These are phyloP conservation scores for Backusella morwellensis DNA, from an alignment of 192 early-diverging fungal genomes.

Conservation along the genomic window DNA sequence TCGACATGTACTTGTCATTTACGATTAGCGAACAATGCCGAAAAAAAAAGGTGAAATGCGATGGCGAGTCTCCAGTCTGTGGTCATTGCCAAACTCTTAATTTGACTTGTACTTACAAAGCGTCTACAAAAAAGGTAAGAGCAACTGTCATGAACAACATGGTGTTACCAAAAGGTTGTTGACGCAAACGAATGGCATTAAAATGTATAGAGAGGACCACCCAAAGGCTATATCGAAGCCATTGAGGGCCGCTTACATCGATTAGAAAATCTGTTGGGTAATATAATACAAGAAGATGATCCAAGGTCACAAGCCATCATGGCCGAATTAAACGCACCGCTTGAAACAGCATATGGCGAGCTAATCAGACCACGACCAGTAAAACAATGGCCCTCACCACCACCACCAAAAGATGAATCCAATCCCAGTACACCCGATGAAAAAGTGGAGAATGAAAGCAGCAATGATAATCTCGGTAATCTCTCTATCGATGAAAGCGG, in stretches of 20 bases:
- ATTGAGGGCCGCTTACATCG: conserved; percentile 73
- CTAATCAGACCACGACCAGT: conserved; percentile 22
- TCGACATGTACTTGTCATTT: neutral
- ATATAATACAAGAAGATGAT: conserved; percentile 54
- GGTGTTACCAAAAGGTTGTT: neutral
- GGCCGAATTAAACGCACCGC: conserved; percentile 36
- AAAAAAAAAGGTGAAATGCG: conserved; percentile 82
- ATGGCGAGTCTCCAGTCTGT: conserved; percentile 65
- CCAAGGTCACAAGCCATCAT: conserved; percentile 36
- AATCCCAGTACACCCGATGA: neutral
- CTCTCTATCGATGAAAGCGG: conserved; percentile 70
- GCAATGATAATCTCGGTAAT: conserved; percentile 58
- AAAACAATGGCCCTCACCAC: neutral
- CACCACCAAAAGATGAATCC: neutral
- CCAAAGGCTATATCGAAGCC: conserved; percentile 85
- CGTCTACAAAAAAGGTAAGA: conserved; percentile 39
- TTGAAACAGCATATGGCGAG: conserved; percentile 37
- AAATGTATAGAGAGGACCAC: conserved; percentile 65
- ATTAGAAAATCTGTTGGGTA: conserved; percentile 65
- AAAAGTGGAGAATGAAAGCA: neutral
- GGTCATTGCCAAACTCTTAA: conserved; percentile 65
- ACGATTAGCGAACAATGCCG: conserved; percentile 67
- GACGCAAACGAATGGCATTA: neutral
- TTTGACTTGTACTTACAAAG: conserved; percentile 61
- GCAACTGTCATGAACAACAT: neutral